A percentile compares a stretch with the other conserved stretches of the same genome.
phyloP scores from a whole-genome alignment of 768 basidiomycete genomes.

The Kwoniella botswanensis region DNA sequence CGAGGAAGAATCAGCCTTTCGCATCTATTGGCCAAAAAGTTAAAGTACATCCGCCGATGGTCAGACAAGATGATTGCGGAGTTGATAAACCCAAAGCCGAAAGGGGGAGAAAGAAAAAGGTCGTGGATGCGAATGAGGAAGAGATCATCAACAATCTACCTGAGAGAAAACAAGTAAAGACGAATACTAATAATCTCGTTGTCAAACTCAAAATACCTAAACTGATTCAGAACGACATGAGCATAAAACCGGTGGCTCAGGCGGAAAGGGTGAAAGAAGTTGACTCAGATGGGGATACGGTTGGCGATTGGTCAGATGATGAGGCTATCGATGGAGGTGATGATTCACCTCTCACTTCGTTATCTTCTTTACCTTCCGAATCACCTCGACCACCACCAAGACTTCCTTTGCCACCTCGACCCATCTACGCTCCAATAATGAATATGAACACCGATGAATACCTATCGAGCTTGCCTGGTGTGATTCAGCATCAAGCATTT shows the following conservation, averaged over 20 bases:
- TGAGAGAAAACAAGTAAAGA: not conserved
- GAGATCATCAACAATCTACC: not conserved
- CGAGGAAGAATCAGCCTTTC: constrained; percentile 3
- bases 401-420: constrained; percentile 30
- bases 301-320: constrained; percentile 38
- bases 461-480: not conserved
- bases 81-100: constrained; percentile 16
- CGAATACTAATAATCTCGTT: constrained; percentile 8
- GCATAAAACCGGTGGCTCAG: not conserved
- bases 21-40: not conserved
- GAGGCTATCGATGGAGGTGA: not conserved
- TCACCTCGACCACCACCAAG: constrained; percentile 23
- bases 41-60: not conserved
- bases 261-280: constrained; percentile 37
- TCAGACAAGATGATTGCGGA: not conserved
- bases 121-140: constrained; percentile 1
- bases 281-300: constrained; percentile 53
- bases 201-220: constrained; percentile 32
- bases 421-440: not conserved
- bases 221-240: not conserved
- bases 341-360: constrained; percentile 16
- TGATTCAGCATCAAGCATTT: too few relatives aligned
- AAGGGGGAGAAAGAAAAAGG: constrained; percentile 26
- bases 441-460: constrained; percentile 7
- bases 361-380: constrained; percentile 3